phyloP scores from a whole-genome alignment of 225 moss, liverwort and hornwort genomes.

The Marchantia paleacea region DNA sequence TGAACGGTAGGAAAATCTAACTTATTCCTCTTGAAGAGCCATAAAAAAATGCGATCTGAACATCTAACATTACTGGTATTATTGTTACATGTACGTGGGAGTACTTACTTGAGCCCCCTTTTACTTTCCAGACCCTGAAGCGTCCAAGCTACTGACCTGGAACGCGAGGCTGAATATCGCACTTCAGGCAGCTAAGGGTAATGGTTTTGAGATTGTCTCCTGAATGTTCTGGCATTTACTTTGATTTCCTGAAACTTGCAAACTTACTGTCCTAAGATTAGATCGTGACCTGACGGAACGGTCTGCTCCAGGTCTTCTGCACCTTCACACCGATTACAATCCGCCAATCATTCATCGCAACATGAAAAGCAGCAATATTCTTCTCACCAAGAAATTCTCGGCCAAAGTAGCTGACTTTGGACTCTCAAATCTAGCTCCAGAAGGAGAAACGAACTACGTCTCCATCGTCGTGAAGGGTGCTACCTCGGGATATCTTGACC shows the following conservation, averaged over 20 bases:
- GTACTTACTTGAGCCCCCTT: too few species aligned
- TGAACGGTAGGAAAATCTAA: slow-evolving; percentile 19
- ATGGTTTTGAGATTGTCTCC: not conserved
- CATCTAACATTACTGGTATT: too few species aligned
- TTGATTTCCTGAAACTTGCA: not conserved
- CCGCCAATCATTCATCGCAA: slow-evolving; percentile 37
- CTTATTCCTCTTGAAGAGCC: too few species aligned
- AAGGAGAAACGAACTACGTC: slow-evolving; percentile 7
- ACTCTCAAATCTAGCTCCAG: slow-evolving; percentile 18
- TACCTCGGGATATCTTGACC: slow-evolving; percentile 13
- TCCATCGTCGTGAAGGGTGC: slow-evolving; percentile 15
- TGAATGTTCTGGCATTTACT: not conserved
- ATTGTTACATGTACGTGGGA: too few species aligned
- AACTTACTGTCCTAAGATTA: not conserved
- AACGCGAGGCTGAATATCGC: slow-evolving; percentile 27
- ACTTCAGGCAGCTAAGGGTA: slow-evolving; percentile 31
- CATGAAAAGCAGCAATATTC: slow-evolving; percentile 36
- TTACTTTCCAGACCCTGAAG: slow-evolving; percentile 4
- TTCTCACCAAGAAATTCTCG: slow-evolving; percentile 20
- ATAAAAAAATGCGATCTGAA: too few species aligned
- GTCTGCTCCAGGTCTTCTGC: slow-evolving; percentile 42
- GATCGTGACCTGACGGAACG: not conserved
- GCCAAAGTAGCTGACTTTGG: slow-evolving; percentile 44
- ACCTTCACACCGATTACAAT: slow-evolving; percentile 34
- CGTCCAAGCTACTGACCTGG: slow-evolving; percentile 26